Conservation (phyloP, 306 rosid genomes). For the Cicer arietinum region DNA sequence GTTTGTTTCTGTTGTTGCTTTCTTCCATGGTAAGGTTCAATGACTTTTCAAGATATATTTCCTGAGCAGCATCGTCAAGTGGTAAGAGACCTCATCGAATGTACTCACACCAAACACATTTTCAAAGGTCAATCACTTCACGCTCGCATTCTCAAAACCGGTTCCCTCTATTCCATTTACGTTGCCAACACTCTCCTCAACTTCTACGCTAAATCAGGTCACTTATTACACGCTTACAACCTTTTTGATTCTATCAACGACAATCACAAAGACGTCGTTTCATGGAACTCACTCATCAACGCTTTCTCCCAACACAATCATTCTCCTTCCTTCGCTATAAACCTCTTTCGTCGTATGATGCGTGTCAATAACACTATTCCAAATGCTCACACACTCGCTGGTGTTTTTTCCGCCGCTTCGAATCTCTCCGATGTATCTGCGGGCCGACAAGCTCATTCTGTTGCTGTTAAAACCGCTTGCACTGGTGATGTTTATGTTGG, state of each 20-base stretch:
- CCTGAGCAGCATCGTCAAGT: conserved; percentile 43
- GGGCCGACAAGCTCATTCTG: conserved; percentile 60
- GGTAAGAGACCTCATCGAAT: conserved; percentile 43
- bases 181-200: conserved; percentile 64
- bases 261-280: conserved; percentile 57
- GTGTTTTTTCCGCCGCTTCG: conserved; percentile 67
- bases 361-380: conserved; percentile 52
- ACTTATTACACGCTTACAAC: conserved; percentile 52
- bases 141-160: conserved; percentile 57
- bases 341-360: conserved; percentile 72
- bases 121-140: conserved; percentile 58
- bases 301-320: conserved; percentile 59
- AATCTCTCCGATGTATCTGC: conserved; percentile 36
- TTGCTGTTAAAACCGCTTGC: conserved; percentile 62
- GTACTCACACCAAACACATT: conserved; percentile 53
- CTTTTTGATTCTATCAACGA: conserved; percentile 51
- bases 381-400: conserved; percentile 70
- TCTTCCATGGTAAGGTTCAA: too few species aligned
- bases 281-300: conserved; percentile 89
- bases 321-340: conserved; percentile 44
- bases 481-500: conserved; percentile 73
- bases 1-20: too few species aligned
- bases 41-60: conserved; percentile 19
- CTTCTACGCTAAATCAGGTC: conserved; percentile 66
- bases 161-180: conserved; percentile 45